Evolutionary conservation across 2,329 filamentous ascomycete genomes (phyloP).

Genomic region (Hirsutella rhossiliensis): DNA sequence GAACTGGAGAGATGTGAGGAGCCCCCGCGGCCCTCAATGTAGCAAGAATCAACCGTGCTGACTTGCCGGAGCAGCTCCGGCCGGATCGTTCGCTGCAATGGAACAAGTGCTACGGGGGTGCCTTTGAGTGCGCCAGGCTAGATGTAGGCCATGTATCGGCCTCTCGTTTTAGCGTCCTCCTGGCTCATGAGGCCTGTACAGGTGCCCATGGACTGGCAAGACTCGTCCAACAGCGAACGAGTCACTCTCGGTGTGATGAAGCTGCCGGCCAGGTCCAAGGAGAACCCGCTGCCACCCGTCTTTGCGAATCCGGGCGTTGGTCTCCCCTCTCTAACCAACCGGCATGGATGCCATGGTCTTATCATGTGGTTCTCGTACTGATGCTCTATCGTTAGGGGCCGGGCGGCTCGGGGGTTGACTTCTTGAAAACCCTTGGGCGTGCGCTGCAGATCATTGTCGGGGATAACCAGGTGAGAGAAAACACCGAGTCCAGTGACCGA

Average conservation of each 20-base stretch:
- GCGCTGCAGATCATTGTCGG: constrained; percentile 32
- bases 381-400: background rate
- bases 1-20: background rate
- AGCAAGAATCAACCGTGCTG: background rate
- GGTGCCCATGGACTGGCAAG: constrained; percentile 24
- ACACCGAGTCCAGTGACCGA: background rate
- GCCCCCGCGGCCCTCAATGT: background rate
- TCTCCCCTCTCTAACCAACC: constrained; percentile 4
- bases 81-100: constrained; percentile 12
- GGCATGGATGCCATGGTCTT: background rate
- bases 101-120: background rate
- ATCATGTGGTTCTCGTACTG: background rate
- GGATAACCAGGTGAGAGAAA: constrained; percentile 26
- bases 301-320: constrained; percentile 23
- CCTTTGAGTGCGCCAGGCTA: constrained; percentile 20
- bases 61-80: constrained; percentile 16
- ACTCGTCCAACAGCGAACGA: constrained; percentile 12
- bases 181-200: constrained; percentile 2
- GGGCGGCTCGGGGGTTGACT: constrained; percentile 10
- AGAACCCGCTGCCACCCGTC: constrained; percentile 15
- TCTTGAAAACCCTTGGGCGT: constrained; percentile 17
- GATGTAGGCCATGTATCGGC: constrained; percentile 9
- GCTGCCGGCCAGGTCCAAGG: constrained; percentile 17
- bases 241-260: constrained; percentile 20
- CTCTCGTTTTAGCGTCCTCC: background rate